Evolutionary conservation across 495 filamentous ascomycete genomes (phyloP), one percentile per base, ranked within the genome.

Genomic region (Penicillium malachiteum): DNA sequence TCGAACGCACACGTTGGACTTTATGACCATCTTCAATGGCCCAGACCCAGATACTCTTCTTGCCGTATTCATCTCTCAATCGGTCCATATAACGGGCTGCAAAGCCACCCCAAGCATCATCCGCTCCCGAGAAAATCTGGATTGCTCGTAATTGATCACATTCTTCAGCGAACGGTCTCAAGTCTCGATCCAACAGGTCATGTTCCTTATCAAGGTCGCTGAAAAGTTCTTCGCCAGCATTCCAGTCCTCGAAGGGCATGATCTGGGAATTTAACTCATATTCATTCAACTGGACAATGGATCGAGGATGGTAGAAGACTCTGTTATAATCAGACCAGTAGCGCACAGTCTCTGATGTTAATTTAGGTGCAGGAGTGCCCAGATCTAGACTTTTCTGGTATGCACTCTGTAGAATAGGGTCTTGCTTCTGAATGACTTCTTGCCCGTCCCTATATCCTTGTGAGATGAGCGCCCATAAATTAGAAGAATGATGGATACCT

Each of bases 271-370:
- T 83, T 31, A 96, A 71, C 62, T 93, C 90, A 66, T 89, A 94
- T 58, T 96, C 91, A 62, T 87, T 87, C n/a, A 96, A 72, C 64
- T 93, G 92, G 7, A 96, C 78, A 37, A 96, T 82, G 5, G 92
- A 96, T 38, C 85, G 85, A 3, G 94, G 94, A 66, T 99, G 92
- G 68, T 90, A 97, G 72, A 86, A 97, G 12, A 96, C 79, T 30
- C 90, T 84, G 58, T 88, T 92, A 71, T 89, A 97, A 71, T 98
- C 94, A 12, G 91, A 96, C 92, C 95, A 98, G 75, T 91, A 97
- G 32, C 90, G 86, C 16, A 97, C 88, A 3, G 85, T 81, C 32
- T 82, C 76, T 0, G 87, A 79, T 3, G 78, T 87, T 13, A 96
- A 80, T 14, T 74, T 73, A 1, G 89, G 85, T 3, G 76, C 60